phyloP scores from a whole-genome alignment of 805 yeast species.

The Pichia rugopelliculosa region DNA sequence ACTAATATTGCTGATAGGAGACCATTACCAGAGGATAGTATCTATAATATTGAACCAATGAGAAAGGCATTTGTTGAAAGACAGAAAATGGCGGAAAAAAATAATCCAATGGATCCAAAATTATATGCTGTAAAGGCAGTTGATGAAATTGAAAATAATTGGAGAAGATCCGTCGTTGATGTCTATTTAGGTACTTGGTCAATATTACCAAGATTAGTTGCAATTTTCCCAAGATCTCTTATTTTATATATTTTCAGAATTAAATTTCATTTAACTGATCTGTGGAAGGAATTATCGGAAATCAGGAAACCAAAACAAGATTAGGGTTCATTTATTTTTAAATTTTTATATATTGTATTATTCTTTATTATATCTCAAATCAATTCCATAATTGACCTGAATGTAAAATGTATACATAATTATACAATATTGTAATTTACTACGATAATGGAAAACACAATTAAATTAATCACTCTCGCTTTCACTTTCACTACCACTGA shows the following conservation, averaged over 20 bases:
- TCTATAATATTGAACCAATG: conserved; percentile 47
- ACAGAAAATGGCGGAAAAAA: conserved; percentile 50
- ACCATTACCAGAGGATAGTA: conserved; percentile 47
- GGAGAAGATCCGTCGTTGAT: conserved; percentile 36
- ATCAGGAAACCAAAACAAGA: background rate
- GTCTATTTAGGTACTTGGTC: conserved; percentile 46
- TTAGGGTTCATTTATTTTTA: no score
- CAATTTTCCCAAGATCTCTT: conserved; percentile 23
- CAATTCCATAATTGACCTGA: conserved; percentile 10
- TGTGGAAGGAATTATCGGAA: conserved; percentile 25
- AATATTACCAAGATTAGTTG: conserved; percentile 17
- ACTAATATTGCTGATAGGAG: conserved; percentile 66
- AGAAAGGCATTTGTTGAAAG: conserved; percentile 41
- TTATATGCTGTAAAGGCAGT: conserved; percentile 49
- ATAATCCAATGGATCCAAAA: conserved; percentile 54
- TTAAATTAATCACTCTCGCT: conserved; percentile 14
- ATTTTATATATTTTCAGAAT: conserved; percentile 21
- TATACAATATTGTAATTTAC: no score
- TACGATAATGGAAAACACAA: no score
- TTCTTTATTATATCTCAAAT: background rate
- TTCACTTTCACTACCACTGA: conserved; percentile 17
- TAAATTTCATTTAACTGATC: conserved; percentile 31
- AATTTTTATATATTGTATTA: no score
- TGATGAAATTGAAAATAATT: conserved; percentile 36
- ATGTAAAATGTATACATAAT: background rate